Evolutionary conservation across 2,329 filamentous ascomycete species (phyloP), one percentile per base, ranked within the genome.

Genomic region (Fusarium aywerte): DNA sequence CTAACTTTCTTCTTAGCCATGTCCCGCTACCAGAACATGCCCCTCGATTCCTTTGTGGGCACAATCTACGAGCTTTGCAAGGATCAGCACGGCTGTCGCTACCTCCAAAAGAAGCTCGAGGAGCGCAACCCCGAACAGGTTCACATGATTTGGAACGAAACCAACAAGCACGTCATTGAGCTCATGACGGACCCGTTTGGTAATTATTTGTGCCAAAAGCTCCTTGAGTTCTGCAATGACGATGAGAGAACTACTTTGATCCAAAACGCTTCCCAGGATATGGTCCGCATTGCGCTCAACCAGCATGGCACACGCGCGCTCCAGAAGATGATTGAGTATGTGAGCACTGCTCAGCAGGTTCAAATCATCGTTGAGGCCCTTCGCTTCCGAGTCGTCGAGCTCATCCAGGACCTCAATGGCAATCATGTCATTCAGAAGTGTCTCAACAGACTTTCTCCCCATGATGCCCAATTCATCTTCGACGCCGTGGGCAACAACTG

Each of bases 351-450:
- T 4, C 89, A 91, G 74, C 96, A 99, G 80, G 91, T 95, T 49
- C 85, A 91, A 71, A 90, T 92, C 69, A 96, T 99, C 77, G 97
- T 97, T 69, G 85, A 91, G 54, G 92, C 96, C 15, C 86, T 99
- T 49, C 87, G 90, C 67, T 86, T 89, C 76, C 89, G 92, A 62
- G 96, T 99, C 47, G 96, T 99, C 20, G 91, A 96, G 72, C 86
- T 99, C 54, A 97, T 99, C 65, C 93, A 99, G 78, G 96, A 99
- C 73, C 85, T 99, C 52, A 99, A 99, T 76, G 96, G 96, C 78
- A 99, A 99, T 75, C 96, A 99, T 75, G 96, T 99, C 74, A 97
- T 99, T 68, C 96, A 99, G 81, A 99, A 99, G 82, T 99, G 96
- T 75, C 87, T 99, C 53, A 99, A 98, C 82, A 96, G 97, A 78